These are phyloP conservation scores for Fusarium nurragi DNA, from an alignment of 2,329 filamentous ascomycete species.

Conservation along the genomic window DNA sequence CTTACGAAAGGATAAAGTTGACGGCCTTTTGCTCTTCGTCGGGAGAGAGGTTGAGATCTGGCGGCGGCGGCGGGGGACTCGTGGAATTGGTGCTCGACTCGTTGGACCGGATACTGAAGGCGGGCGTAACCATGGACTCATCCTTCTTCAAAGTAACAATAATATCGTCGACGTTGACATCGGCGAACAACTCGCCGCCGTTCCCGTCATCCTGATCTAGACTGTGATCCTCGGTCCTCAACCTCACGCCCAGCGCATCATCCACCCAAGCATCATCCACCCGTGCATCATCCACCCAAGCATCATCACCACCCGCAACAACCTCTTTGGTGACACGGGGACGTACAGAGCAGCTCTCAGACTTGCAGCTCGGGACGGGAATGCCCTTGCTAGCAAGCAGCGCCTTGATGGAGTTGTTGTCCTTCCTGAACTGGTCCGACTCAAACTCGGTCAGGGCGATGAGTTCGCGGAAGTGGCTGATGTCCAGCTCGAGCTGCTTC, in stretches of 20 bases:
- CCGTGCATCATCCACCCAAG: conserved; percentile 36
- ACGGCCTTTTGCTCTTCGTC: conserved; percentile 58
- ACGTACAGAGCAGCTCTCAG: conserved; percentile 10
- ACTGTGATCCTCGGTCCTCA: not conserved
- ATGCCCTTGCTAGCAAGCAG: conserved; percentile 46
- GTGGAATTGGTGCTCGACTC: conserved; percentile 33
- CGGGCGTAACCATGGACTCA: conserved; percentile 53
- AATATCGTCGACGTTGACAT: conserved; percentile 52
- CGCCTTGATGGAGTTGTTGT: conserved; percentile 57
- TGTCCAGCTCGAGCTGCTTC: conserved; percentile 63
- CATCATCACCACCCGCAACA: conserved; percentile 14
- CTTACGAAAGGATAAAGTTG: conserved; percentile 65
- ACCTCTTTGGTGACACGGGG: not conserved
- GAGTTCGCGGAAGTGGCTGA: conserved; percentile 57
- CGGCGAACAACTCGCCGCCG: conserved; percentile 45
- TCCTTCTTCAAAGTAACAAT: conserved; percentile 55
- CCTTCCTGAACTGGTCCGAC: conserved; percentile 47
- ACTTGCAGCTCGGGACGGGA: conserved; percentile 18
- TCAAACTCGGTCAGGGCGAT: conserved; percentile 57
- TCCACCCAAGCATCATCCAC: conserved; percentile 35
- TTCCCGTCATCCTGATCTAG: conserved; percentile 8
- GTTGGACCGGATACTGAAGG: conserved; percentile 53
- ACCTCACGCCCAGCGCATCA: conserved; percentile 16
- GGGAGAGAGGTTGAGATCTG: conserved; percentile 46
- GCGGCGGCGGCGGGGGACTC: conserved; percentile 30